phyloP scores from a whole-genome alignment of 176 grass and related monocot species.

The Cenchrus purpureus region DNA sequence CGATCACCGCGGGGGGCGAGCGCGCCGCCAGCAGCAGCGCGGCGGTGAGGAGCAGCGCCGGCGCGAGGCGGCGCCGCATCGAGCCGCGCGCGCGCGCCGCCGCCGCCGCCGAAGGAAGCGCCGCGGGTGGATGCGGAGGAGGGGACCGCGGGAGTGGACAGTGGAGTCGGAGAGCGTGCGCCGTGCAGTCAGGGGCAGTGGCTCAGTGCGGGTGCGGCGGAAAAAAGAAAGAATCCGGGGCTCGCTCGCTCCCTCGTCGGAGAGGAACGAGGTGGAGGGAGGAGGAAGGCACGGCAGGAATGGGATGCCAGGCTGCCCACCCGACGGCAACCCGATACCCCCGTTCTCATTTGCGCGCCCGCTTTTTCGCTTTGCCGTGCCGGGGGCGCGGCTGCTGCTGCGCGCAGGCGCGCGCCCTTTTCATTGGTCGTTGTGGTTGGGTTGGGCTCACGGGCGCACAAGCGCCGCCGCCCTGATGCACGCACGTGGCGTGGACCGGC shows the following conservation, averaged over 20 bases:
- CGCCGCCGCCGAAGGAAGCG: not conserved
- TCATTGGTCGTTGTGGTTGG: not conserved
- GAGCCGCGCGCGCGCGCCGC: not conserved
- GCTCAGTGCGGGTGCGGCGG: not conserved
- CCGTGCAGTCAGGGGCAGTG: not conserved
- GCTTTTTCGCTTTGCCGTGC: conserved; percentile 39
- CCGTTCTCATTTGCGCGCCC: not conserved
- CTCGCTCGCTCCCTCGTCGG: not conserved
- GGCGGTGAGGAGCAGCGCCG: conserved; percentile 10
- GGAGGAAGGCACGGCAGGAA: conserved; percentile 9
- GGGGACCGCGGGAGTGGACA: not conserved
- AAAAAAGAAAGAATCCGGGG: not conserved
- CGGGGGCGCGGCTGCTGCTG: not conserved
- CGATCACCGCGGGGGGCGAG: conserved; percentile 50
- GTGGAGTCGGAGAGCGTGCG: conserved; percentile 20
- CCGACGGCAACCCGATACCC: conserved; percentile 36
- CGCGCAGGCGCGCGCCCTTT: not conserved
- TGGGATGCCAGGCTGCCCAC: conserved; percentile 45
- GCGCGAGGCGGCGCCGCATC: conserved; percentile 15
- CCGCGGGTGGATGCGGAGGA: too few relatives aligned
- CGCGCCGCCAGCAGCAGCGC: conserved; percentile 29
- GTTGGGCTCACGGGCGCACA: conserved; percentile 36
- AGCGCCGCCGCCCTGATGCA: too few relatives aligned
- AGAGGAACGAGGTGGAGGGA: not conserved
- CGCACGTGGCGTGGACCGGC: conserved; percentile 30